Conservation (phyloP, 768 basidiomycete genomes). For the Boletus edulis region DNA sequence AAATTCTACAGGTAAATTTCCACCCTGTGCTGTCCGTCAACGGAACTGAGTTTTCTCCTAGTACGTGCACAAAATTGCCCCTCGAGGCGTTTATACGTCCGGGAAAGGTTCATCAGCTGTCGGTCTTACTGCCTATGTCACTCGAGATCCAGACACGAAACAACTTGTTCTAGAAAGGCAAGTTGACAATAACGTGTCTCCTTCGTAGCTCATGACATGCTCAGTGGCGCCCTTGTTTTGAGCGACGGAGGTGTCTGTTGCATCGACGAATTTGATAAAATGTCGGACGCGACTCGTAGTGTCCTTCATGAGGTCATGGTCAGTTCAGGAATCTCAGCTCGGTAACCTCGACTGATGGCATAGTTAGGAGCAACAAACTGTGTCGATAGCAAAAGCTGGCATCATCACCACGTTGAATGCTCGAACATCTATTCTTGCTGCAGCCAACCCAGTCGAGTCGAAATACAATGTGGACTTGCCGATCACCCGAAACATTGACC, state of each 20-base stretch:
- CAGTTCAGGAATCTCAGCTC: constrained; percentile 14
- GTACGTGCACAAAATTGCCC: constrained; percentile 99
- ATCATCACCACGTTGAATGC: constrained; percentile 99
- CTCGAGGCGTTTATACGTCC: constrained; percentile 95
- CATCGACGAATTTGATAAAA: constrained; percentile 99
- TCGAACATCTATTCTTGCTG: constrained; percentile 95
- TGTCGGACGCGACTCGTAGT: constrained; percentile 96
- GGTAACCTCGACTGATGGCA: not conserved
- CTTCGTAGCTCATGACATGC: constrained; percentile 1
- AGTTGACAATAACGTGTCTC: constrained; percentile 10
- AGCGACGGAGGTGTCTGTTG: constrained; percentile 98
- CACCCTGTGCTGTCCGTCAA: not conserved
- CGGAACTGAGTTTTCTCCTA: constrained; percentile 28
- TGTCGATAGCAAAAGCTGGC: constrained; percentile 97
- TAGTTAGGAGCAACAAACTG: constrained; percentile 97
- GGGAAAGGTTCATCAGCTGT: constrained; percentile 99
- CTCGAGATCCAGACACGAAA: constrained; percentile 96
- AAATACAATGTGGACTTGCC: constrained; percentile 92
- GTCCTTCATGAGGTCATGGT: constrained; percentile 99
- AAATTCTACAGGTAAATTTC: constrained; percentile 77
- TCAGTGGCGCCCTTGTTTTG: constrained; percentile 87
- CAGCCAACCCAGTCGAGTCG: constrained; percentile 95
- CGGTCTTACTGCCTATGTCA: constrained; percentile 97
- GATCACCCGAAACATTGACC: constrained; percentile 93
- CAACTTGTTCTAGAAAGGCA: constrained; percentile 96